Conservation (phyloP, 495 filamentous ascomycete genomes). For the Aspergillus heteromorphus region DNA sequence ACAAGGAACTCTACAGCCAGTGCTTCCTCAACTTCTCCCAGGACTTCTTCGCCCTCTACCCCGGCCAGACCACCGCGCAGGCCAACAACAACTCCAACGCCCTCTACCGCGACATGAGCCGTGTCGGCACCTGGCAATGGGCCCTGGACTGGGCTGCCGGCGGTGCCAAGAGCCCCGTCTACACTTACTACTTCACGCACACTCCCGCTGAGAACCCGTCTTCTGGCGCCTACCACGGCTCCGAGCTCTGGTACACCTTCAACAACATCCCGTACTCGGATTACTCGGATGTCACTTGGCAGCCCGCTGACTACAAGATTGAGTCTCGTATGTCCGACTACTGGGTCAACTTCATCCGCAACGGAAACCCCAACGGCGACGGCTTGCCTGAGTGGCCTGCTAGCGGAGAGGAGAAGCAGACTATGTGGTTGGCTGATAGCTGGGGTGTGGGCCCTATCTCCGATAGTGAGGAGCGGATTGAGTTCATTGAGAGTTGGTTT, state of each 20-base stretch:
- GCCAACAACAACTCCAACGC: constrained; percentile 13
- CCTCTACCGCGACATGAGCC: constrained; percentile 9
- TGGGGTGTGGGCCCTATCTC: constrained; percentile 5
- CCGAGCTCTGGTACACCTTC: constrained; percentile 16
- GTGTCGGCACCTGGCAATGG: constrained; percentile 15
- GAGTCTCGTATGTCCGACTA: constrained; percentile 13
- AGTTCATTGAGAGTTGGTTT: constrained; percentile 11
- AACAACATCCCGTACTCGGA: constrained; percentile 20
- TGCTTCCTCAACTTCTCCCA: constrained; percentile 3
- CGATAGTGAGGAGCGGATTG: neutral
- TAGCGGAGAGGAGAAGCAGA: neutral
- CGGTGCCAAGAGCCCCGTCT: constrained; percentile 15
- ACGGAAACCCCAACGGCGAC: constrained; percentile 20
- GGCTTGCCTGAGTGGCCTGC: constrained; percentile 4
- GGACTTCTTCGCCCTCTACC: constrained; percentile 17
- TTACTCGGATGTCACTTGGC: constrained; percentile 16
- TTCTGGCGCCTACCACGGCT: constrained; percentile 14
- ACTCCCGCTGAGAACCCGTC: constrained; percentile 10
- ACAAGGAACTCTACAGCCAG: constrained; percentile 12
- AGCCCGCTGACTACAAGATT: constrained; percentile 10
- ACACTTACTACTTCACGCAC: constrained; percentile 13
- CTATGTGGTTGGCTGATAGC: constrained; percentile 10
- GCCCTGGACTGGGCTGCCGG: constrained; percentile 12
- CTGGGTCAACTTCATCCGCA: constrained; percentile 23
- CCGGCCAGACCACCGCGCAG: constrained; percentile 2